Conservation (phyloP, 495 filamentous ascomycete species). For the Aspergillus bertholletiae region DNA sequence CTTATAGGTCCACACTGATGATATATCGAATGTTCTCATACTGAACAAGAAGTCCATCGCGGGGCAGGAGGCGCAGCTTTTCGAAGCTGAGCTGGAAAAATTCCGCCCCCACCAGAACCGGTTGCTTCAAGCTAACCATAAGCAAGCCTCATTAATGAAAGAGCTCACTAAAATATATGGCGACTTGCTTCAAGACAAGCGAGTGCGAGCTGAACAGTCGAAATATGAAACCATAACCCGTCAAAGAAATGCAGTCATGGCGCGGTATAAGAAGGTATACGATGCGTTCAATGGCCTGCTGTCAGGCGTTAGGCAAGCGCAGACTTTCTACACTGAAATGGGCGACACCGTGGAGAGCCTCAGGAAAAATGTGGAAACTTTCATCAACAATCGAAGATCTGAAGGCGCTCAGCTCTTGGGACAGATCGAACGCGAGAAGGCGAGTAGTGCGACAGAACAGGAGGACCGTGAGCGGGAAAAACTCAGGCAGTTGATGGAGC, state of each 20-base stretch:
- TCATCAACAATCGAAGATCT: slow-evolving; percentile 88
- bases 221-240: slow-evolving; percentile 88
- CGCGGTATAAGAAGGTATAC: slow-evolving; percentile 86
- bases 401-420: slow-evolving; percentile 87
- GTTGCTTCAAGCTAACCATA: slow-evolving; percentile 87
- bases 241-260: slow-evolving; percentile 75
- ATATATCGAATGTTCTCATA: slow-evolving; percentile 95
- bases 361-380: slow-evolving; percentile 95
- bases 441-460: slow-evolving; percentile 63
- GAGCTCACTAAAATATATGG: slow-evolving; percentile 88
- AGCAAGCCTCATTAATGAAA: slow-evolving; percentile 90
- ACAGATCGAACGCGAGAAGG: slow-evolving; percentile 80
- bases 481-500: slow-evolving; percentile 86
- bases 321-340: slow-evolving; percentile 94
- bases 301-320: slow-evolving; percentile 78
- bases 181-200: slow-evolving; percentile 86
- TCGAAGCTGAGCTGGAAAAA: slow-evolving; percentile 92
- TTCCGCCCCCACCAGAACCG: slow-evolving; percentile 91
- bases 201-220: slow-evolving; percentile 87
- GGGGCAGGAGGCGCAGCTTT: slow-evolving; percentile 79
- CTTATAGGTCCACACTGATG: slow-evolving; percentile 82
- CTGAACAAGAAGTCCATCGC: slow-evolving; percentile 94
- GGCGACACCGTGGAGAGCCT: slow-evolving; percentile 89
- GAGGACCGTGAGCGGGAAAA: slow-evolving; percentile 84
- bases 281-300: slow-evolving; percentile 91